Conservation (phyloP, 306 rosid genomes). For the Lathyrus aphaca region DNA sequence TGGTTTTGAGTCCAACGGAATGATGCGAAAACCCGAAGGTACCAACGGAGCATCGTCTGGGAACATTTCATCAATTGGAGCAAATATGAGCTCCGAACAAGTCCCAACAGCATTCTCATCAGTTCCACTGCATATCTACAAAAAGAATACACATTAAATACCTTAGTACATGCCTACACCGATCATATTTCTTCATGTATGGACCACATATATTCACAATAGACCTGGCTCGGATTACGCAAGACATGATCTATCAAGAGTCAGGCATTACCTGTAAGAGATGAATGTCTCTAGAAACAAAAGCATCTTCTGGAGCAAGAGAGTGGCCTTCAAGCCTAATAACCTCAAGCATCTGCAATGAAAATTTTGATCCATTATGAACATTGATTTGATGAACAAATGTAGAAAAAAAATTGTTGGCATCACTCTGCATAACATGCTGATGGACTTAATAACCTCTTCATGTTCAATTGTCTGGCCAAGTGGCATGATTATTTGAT, state of each 20-base stretch:
- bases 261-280: constrained; percentile 78
- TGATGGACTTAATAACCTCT: constrained; percentile 53
- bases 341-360: constrained; percentile 82
- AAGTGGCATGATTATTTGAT: constrained; percentile 96
- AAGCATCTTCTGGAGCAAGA: constrained; percentile 82
- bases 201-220: neutral
- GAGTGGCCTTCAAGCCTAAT: constrained; percentile 95
- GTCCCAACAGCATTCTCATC: constrained; percentile 93
- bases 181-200: neutral
- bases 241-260: neutral
- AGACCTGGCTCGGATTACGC: neutral
- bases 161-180: neutral
- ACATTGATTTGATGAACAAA: constrained; percentile 1
- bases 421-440: constrained; percentile 7
- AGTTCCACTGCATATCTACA: constrained; percentile 88
- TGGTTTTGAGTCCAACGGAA: constrained; percentile 89
- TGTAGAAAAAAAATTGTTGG: neutral
- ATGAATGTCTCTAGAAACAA: constrained; percentile 89
- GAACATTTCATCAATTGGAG: constrained; percentile 97
- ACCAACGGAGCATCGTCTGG: constrained; percentile 90
- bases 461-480: constrained; percentile 96
- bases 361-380: constrained; percentile 17
- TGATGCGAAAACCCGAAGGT: constrained; percentile 96
- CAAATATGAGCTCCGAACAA: constrained; percentile 94
- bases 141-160: neutral